A percentile compares a stretch with the other conserved stretches of the same genome.
These are phyloP conservation scores for Schwanniomyces occidentalis DNA, from an alignment of 805 yeast genomes.

Conservation along the genomic window DNA sequence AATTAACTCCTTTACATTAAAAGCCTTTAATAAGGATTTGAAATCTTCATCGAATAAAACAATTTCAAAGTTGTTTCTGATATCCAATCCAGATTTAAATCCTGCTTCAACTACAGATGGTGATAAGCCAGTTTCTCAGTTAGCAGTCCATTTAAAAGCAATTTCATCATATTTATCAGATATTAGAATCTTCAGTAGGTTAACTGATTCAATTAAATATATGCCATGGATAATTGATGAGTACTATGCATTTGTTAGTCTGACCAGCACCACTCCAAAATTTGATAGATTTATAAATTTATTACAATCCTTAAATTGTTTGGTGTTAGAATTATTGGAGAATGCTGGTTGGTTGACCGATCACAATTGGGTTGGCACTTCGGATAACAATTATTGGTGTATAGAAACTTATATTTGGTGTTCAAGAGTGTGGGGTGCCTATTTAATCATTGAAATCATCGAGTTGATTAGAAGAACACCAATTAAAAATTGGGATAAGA, in stretches of 20 bases:
- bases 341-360: constrained; percentile 49
- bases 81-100: not conserved
- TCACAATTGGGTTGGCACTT: constrained; percentile 45
- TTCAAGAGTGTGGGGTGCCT: constrained; percentile 46
- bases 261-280: constrained; percentile 23
- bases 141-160: constrained; percentile 36
- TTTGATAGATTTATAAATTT: constrained; percentile 36
- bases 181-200: constrained; percentile 41
- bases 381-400: constrained; percentile 42
- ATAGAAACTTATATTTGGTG: constrained; percentile 46
- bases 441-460: constrained; percentile 37
- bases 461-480: constrained; percentile 45
- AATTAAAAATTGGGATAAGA: constrained; percentile 30
- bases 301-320: constrained; percentile 40
- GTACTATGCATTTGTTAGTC: constrained; percentile 26
- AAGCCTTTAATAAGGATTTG: constrained; percentile 14
- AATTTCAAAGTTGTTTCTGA: constrained; percentile 11
- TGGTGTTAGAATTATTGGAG: constrained; percentile 40
- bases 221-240: constrained; percentile 48
- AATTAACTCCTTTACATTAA: constrained; percentile 8
- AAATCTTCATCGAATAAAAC: constrained; percentile 14
- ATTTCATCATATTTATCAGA: constrained; percentile 41
- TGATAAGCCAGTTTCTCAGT: constrained; percentile 13
- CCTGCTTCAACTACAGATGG: constrained; percentile 1
- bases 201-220: constrained; percentile 42